These are phyloP conservation scores for Suhomyces vadensis DNA, from an alignment of 805 yeast species.

Conservation along the genomic window DNA sequence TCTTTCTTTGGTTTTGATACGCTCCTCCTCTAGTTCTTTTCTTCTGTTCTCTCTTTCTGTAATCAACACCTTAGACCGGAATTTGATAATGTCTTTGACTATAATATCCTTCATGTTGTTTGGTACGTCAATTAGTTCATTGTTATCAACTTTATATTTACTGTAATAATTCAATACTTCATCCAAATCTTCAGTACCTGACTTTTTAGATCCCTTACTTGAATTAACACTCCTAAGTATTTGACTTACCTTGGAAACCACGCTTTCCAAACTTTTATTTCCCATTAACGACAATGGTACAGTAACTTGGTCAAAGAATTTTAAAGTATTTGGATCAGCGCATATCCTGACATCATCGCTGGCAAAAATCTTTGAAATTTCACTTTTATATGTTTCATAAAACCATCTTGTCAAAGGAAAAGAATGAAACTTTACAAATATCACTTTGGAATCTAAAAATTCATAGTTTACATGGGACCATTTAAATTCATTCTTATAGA, in stretches of 20 bases:
- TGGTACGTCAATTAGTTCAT: slow-evolving; percentile 60
- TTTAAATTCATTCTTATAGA: background rate
- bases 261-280: background rate
- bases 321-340: background rate
- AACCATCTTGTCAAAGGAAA: slow-evolving; percentile 19
- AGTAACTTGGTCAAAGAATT: background rate
- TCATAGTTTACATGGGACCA: slow-evolving; percentile 41
- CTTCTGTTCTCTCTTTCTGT: slow-evolving; percentile 54
- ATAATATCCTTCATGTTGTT: slow-evolving; percentile 52
- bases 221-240: slow-evolving; percentile 12
- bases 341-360: slow-evolving; percentile 1
- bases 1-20: slow-evolving; percentile 48
- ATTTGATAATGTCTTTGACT: slow-evolving; percentile 53
- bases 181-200: slow-evolving; percentile 39
- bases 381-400: slow-evolving; percentile 1
- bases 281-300: background rate
- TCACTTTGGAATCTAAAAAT: slow-evolving; percentile 27
- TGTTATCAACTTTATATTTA: slow-evolving; percentile 54
- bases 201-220: slow-evolving; percentile 14
- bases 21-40: slow-evolving; percentile 48
- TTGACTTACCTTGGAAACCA: slow-evolving; percentile 2
- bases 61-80: slow-evolving; percentile 54
- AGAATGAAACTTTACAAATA: slow-evolving; percentile 33
- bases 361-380: background rate
- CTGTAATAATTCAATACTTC: slow-evolving; percentile 36